Base-by-base conservation (phyloP, 2,329 filamentous ascomycete genomes). In the Calonectria multiphialidica region DNA sequence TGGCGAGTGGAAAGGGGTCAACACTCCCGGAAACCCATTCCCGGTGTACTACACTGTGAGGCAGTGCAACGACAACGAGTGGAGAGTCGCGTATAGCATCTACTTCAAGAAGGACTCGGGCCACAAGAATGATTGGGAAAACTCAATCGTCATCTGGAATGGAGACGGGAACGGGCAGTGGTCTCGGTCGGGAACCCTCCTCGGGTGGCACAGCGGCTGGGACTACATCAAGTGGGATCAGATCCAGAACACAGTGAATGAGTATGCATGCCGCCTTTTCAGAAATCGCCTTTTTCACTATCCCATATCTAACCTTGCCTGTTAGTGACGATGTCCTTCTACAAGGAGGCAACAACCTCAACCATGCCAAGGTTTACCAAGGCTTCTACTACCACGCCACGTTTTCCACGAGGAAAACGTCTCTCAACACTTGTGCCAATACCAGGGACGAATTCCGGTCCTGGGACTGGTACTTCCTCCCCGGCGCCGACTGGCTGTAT, bases 71-170 rank as follows among this genome's bases (percentile, higher is more conserved):
- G 64, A 73, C 23, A 68, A 61, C 15, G 61, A 73, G 33, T 78
- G 75, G 75, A 74, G 72, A 23, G 73, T 78, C 53, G 75, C 75
- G 13, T 78, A 77, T 65, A 77, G 76, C 33, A 73, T 77, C 23
- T 78, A 77, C 67, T 78, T 77, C 66, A 76, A 77, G 70, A 78
- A 77, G 50, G 75, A 78, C 28, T 76, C 77, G 5, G 77, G 77
- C 45, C 75, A 78, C 50, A 78, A 72, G 66, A 77, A 73, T 37
- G 77, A 78, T 42, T 77, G 76, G 77, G 77, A 78, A 37, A 75
- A 73, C 55, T 75, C 71, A 18, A 74, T 78, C 16, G 67, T 78
- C 30, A 73, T 69, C 23, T 78, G 76, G 66, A 72, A 68, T 15
- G 69, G 35, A 3, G 75, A 74, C 15, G 74, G 73, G 4, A 69